Evolutionary conservation across 2,329 filamentous ascomycete genomes (phyloP), one percentile per base, ranked within the genome.

Genomic region (Sclerotinia glacialis): DNA sequence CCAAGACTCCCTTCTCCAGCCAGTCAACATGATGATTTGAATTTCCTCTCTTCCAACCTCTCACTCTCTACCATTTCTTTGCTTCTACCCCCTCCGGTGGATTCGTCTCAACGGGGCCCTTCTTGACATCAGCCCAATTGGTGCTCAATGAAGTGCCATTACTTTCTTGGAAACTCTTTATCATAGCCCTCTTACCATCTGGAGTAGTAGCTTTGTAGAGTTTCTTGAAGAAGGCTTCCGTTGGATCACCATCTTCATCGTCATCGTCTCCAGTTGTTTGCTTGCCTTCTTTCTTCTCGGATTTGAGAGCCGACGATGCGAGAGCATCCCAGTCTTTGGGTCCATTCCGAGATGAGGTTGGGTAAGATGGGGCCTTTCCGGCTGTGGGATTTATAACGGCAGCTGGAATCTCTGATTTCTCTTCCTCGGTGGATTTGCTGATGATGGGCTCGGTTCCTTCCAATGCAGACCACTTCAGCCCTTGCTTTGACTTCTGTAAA

Each of bases 91-190:
- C 92, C 56, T 93, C 89, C 0, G 92, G 92, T 11, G 92, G 90
- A 46, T 81, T 78, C 0, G 88, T 90, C 76, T 91, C 86, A 34
- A 97, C 90, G 31, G 80, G 89, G 23, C 86, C 86, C 69, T 83
- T 85, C 61, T 86, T 85, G 26, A 97, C 94, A 69, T 96, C 90
- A 12, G 80, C 79, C 95, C 95, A 99, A 76, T 94, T 92, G 0
- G 95, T 99, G 78, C 92, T 97, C 60, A 99, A 80, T 3, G 91
- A 86, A 0, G 95, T 99, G 5, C 95, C 95, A 72, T 96, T 95
- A 78, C 93, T 97, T 82, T 99, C 94, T 18, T 87, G 83, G 75
- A 92, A 98, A 76, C 92, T 96, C 85, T 99, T 99, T 87, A 96
- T 92, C 95, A 99, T 99, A 11, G 95, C 95, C 2, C 93, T 87